phyloP scores from a whole-genome alignment of 1,284 basidiomycete species.

The Chalciporus sp. region DNA sequence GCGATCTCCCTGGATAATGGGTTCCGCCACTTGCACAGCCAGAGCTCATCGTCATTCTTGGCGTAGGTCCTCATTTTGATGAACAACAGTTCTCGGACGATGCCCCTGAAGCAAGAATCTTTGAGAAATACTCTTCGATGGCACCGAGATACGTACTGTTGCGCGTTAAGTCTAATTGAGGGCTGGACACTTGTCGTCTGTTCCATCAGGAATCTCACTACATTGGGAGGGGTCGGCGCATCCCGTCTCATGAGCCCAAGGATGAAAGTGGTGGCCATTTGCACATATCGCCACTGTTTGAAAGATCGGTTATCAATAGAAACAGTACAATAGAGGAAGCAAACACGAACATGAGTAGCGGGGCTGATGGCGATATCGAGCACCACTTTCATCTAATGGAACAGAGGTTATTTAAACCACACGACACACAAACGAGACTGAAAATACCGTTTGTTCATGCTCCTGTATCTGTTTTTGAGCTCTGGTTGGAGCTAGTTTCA shows the following conservation, averaged over 20 bases:
- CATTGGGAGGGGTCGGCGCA: slow-evolving; percentile 58
- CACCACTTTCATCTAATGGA: slow-evolving; percentile 58
- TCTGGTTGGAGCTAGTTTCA: slow-evolving; percentile 44
- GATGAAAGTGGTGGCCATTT: slow-evolving; percentile 78
- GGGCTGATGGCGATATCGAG: slow-evolving; percentile 68
- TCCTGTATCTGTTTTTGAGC: slow-evolving; percentile 45
- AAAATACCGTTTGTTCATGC: slow-evolving; percentile 51
- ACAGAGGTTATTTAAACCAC: slow-evolving; percentile 10
- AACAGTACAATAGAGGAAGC: not conserved
- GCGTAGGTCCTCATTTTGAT: slow-evolving; percentile 88
- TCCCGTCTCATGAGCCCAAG: slow-evolving; percentile 79
- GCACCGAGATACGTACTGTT: slow-evolving; percentile 51
- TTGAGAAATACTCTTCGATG: slow-evolving; percentile 13
- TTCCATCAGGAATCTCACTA: slow-evolving; percentile 71
- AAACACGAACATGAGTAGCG: slow-evolving; percentile 66
- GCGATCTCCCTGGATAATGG: slow-evolving; percentile 64
- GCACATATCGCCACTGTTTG: slow-evolving; percentile 87
- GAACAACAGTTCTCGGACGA: slow-evolving; percentile 75
- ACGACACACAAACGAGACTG: not conserved
- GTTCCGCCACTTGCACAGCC: slow-evolving; percentile 80
- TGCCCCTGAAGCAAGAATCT: slow-evolving; percentile 49
- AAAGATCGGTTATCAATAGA: slow-evolving; percentile 5
- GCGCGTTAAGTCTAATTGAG: slow-evolving; percentile 72
- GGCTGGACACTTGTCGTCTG: slow-evolving; percentile 81
- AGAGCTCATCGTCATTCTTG: slow-evolving; percentile 67